Conservation (phyloP, 306 rosid species). For the Sindora glabra region DNA sequence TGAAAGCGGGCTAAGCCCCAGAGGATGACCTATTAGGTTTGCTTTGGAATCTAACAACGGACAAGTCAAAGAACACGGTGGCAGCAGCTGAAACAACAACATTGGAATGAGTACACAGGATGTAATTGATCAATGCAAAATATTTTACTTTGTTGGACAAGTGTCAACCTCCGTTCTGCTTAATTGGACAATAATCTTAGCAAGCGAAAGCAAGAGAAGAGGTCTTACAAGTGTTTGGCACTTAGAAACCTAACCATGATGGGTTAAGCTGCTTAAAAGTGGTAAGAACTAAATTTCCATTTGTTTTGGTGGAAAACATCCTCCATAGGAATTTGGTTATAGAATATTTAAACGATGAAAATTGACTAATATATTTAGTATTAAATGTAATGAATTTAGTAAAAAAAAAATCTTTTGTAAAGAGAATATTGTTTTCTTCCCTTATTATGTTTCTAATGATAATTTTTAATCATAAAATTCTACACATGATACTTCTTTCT, state of each 20-base stretch:
- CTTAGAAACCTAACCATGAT: slow-evolving; percentile 19
- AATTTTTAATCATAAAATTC: too few species aligned
- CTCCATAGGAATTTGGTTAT: background rate
- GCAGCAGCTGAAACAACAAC: slow-evolving; percentile 9
- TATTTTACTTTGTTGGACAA: slow-evolving; percentile 38
- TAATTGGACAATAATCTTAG: slow-evolving; percentile 41
- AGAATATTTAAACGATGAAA: background rate
- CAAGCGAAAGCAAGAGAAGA: slow-evolving; percentile 38
- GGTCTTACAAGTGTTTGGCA: slow-evolving; percentile 22
- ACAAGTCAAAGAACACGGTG: too few species aligned
- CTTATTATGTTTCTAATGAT: too few species aligned
- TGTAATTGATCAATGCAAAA: slow-evolving; percentile 34
- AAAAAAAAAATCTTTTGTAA: too few species aligned
- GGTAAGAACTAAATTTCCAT: slow-evolving; percentile 18
- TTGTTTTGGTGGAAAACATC: background rate
- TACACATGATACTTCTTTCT: too few species aligned
- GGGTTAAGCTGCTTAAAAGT: slow-evolving; percentile 28
- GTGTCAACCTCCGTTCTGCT: slow-evolving; percentile 35
- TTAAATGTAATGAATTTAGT: too few species aligned
- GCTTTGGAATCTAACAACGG: slow-evolving; percentile 22
- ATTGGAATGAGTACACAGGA: slow-evolving; percentile 34
- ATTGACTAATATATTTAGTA: too few species aligned
- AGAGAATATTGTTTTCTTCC: too few species aligned
- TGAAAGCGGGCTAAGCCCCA: background rate
- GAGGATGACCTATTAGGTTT: slow-evolving; percentile 29